Evolutionary conservation across 495 filamentous ascomycete species (phyloP).

Genomic region (Evansstolkia leycettana): DNA sequence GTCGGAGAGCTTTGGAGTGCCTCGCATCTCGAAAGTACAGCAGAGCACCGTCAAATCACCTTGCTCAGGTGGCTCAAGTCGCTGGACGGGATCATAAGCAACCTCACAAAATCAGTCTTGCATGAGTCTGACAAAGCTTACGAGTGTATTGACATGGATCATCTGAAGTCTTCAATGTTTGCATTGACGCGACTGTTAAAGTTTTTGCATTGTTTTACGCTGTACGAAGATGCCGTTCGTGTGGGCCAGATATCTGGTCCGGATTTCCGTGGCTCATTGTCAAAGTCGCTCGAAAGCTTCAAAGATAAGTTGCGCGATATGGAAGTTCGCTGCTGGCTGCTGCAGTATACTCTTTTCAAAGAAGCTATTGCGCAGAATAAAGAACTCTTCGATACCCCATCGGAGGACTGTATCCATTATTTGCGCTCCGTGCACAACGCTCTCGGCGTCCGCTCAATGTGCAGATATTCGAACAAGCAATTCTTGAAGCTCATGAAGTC

Average conservation of each 20-base stretch:
- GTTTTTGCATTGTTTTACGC: conserved; percentile 62
- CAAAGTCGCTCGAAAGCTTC: conserved; percentile 40
- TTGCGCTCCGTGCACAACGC: conserved; percentile 71
- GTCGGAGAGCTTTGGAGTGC: conserved; percentile 56
- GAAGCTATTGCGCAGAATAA: conserved; percentile 59
- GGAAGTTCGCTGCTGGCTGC: conserved; percentile 76
- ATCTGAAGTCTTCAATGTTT: conserved; percentile 55
- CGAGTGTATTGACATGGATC: conserved; percentile 71
- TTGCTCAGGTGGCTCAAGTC: conserved; percentile 66
- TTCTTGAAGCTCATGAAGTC: conserved; percentile 83
- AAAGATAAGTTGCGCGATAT: conserved; percentile 72
- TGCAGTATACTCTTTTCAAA: conserved; percentile 63
- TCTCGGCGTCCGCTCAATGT: conserved; percentile 75
- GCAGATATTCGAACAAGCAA: conserved; percentile 69
- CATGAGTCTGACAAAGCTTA: conserved; percentile 55
- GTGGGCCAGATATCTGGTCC: conserved; percentile 48
- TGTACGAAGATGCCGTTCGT: conserved; percentile 72
- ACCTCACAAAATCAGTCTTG: conserved; percentile 49
- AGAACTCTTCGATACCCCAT: conserved; percentile 44
- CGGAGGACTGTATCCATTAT: conserved; percentile 61
- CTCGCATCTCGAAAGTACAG: conserved; percentile 45
- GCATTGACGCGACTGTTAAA: conserved; percentile 54
- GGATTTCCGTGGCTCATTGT: conserved; percentile 28
- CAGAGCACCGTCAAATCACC: conserved; percentile 49
- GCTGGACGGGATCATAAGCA: conserved; percentile 61